Percentiles rank a stretch among this genome's conserved stretches.
Evolutionary conservation across 2,329 filamentous ascomycete genomes (phyloP).

Genomic region (Fonsecaea pugnacius): DNA sequence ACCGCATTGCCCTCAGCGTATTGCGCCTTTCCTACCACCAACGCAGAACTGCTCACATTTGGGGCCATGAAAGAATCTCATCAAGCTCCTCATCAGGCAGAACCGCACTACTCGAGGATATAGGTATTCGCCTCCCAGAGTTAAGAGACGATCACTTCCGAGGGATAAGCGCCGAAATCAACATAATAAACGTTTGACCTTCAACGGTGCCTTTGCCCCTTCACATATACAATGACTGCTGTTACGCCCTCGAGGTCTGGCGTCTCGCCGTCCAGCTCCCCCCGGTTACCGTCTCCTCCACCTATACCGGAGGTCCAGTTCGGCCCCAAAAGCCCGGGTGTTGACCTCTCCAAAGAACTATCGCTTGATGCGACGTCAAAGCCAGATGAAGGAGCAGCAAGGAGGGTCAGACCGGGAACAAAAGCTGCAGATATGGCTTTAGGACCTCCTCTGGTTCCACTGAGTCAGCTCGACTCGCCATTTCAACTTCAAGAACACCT

Average conservation of each 20-base stretch:
- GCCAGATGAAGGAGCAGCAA: slow-evolving; percentile 72
- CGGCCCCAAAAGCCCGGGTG: slow-evolving; percentile 73
- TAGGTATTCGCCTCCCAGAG: neutral
- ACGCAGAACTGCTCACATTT: neutral
- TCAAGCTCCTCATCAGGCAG: neutral
- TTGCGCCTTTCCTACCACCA: neutral
- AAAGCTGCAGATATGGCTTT: slow-evolving; percentile 91
- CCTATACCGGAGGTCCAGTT: slow-evolving; percentile 95
- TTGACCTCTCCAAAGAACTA: slow-evolving; percentile 63
- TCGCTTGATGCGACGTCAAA: slow-evolving; percentile 60
- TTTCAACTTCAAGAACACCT: slow-evolving; percentile 98
- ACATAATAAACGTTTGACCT: neutral
- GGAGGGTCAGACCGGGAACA: slow-evolving; percentile 89
- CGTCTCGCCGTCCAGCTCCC: slow-evolving; percentile 71
- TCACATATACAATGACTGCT: slow-evolving; percentile 27
- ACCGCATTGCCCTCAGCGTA: neutral
- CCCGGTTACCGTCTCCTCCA: slow-evolving; percentile 90
- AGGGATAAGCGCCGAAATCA: neutral
- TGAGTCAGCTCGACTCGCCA: slow-evolving; percentile 90
- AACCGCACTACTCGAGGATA: neutral
- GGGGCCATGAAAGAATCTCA: neutral
- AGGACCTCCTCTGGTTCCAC: slow-evolving; percentile 83
- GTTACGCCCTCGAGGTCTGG: slow-evolving; percentile 43
- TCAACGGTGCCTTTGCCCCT: neutral
- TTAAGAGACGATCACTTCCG: neutral